Percentiles rank a stretch among this genome's conserved stretches.
phyloP scores from a whole-genome alignment of 176 grass and related monocot species.

The Eragrostis nindensis region DNA sequence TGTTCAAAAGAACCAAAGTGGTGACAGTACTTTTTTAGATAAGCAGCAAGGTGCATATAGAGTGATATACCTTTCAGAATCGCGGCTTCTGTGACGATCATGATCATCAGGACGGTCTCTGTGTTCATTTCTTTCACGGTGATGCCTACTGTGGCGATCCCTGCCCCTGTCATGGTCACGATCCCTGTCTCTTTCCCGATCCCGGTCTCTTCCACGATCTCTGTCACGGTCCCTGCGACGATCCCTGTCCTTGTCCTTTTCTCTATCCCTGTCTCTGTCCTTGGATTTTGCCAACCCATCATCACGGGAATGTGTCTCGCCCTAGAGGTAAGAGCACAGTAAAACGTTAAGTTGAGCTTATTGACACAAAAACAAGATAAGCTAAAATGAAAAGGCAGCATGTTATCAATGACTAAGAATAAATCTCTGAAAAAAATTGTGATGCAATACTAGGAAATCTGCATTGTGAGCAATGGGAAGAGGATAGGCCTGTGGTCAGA shows the following conservation, averaged over 20 bases:
- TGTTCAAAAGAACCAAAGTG: neutral
- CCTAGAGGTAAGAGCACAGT: conserved; percentile 40
- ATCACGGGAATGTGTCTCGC: conserved; percentile 51
- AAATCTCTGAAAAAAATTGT: neutral
- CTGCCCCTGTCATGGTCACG: no score
- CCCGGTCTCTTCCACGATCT: conserved; percentile 52
- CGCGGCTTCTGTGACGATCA: conserved; percentile 56
- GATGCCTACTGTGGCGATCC: conserved; percentile 37
- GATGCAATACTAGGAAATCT: neutral
- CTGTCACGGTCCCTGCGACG: conserved; percentile 66
- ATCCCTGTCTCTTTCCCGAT: neutral
- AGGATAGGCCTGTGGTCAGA: neutral
- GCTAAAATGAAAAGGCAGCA: neutral
- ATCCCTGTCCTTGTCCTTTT: conserved; percentile 71
- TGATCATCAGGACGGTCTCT: conserved; percentile 75
- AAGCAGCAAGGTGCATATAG: neutral
- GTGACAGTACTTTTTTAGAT: neutral
- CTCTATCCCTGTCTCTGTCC: conserved; percentile 65
- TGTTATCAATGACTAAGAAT: neutral
- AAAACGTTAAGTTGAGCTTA: neutral
- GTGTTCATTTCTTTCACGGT: conserved; percentile 51
- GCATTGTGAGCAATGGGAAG: neutral
- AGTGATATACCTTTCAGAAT: conserved; percentile 52
- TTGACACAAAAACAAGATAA: neutral
- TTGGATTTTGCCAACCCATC: conserved; percentile 72